A percentile compares a stretch with the other conserved stretches of the same genome.
These are phyloP conservation scores for Clarireedia hainanense DNA, from an alignment of 2,329 filamentous ascomycete genomes.

Conservation along the genomic window DNA sequence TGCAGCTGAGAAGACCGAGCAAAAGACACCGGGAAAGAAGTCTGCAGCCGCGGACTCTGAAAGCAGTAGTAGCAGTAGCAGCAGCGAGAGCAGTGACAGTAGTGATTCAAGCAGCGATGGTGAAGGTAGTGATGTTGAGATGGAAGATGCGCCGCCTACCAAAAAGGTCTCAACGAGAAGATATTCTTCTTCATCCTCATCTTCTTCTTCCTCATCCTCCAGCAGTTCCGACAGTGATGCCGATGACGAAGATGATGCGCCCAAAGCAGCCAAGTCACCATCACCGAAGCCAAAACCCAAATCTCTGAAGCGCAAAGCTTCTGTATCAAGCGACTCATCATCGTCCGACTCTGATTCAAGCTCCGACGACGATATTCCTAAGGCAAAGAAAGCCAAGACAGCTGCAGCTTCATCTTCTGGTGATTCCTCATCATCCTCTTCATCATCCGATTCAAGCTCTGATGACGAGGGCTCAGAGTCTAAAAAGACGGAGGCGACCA, in stretches of 20 bases:
- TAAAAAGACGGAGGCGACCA: slow-evolving; percentile 40
- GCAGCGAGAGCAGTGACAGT: slow-evolving; percentile 27
- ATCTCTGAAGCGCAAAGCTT: slow-evolving; percentile 49
- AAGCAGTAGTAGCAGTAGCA: slow-evolving; percentile 17
- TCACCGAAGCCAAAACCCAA: slow-evolving; percentile 31
- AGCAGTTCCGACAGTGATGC: slow-evolving; percentile 42
- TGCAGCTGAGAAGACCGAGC: slow-evolving; percentile 13
- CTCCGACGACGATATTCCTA: slow-evolving; percentile 16
- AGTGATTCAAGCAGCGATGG: slow-evolving; percentile 24
- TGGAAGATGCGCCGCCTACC: slow-evolving; percentile 25
- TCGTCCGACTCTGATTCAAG: slow-evolving; percentile 30
- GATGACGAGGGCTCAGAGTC: slow-evolving; percentile 37
- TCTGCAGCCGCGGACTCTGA: slow-evolving; percentile 22
- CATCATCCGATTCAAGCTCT: slow-evolving; percentile 19
- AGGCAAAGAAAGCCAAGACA: slow-evolving; percentile 12
- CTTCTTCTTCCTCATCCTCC: slow-evolving; percentile 32
- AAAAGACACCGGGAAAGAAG: slow-evolving; percentile 20
- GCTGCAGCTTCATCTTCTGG: slow-evolving; percentile 11
- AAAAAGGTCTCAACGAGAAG: slow-evolving; percentile 27
- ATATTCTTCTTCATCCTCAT: slow-evolving; percentile 31
- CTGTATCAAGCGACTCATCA: slow-evolving; percentile 18
- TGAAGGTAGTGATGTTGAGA: slow-evolving; percentile 31
- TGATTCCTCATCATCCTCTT: slow-evolving; percentile 13
- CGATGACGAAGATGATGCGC: slow-evolving; percentile 39
- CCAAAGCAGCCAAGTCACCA: slow-evolving; percentile 20